Evolutionary conservation across 495 filamentous ascomycete species (phyloP).

Genomic region (Sordaria brevicollis): DNA sequence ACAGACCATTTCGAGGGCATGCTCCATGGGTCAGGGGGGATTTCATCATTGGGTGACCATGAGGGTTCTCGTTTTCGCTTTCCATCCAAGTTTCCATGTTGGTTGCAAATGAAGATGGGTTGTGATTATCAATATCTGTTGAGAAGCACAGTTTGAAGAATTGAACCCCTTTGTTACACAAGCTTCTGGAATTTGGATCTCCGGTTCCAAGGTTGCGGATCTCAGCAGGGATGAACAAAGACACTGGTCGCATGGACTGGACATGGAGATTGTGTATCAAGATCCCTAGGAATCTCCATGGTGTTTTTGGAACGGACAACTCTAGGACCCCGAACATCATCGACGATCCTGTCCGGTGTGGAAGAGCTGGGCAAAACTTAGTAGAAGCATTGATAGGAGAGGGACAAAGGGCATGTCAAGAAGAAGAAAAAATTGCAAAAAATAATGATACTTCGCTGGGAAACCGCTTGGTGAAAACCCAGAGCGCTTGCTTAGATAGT

Average conservation of each 20-base stretch:
- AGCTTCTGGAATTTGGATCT: background rate
- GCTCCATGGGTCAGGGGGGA: background rate
- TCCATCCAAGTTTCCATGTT: background rate
- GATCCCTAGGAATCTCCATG: background rate
- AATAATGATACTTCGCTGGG: too few relatives aligned
- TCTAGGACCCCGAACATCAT: background rate
- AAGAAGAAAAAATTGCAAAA: too few relatives aligned
- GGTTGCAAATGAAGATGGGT: background rate
- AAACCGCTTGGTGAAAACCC: too few relatives aligned
- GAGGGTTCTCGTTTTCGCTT: background rate
- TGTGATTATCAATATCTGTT: background rate
- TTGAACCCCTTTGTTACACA: background rate
- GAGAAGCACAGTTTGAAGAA: background rate
- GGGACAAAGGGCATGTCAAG: too few relatives aligned
- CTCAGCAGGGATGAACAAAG: background rate
- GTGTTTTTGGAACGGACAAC: background rate
- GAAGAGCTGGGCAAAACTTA: too few relatives aligned
- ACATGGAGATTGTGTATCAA: background rate
- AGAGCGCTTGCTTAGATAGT: too few relatives aligned
- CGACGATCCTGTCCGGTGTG: background rate
- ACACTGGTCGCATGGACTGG: background rate
- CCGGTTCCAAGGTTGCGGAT: background rate
- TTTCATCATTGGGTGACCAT: background rate
- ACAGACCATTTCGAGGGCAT: background rate
- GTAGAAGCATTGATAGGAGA: too few relatives aligned